Base-by-base conservation (phyloP, 2,329 filamentous ascomycete genomes). In the Xylaria multiplex region DNA sequence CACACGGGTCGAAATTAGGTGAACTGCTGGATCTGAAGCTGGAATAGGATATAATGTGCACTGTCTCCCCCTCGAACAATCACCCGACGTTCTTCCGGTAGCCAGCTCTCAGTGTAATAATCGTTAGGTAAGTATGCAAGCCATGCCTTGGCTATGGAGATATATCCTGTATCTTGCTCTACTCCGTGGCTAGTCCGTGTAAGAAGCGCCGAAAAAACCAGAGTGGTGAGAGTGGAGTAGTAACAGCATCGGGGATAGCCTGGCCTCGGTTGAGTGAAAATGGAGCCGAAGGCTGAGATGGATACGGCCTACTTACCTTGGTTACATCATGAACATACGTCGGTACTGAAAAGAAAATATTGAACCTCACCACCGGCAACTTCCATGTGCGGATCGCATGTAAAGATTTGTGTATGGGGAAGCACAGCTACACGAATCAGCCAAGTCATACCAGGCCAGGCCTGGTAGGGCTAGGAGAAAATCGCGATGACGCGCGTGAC, bases 301-400 rank as follows among this genome's bases (percentile, higher is more conserved):
- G 32, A 24, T 32, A 62, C 30, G 52, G 50, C 48, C 24, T 45
- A 56, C 24, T 16, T 45, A n/a, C 14, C 9, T 24, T n/a, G 19
- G 22, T 49, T 59, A 59, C 56, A 59, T 59, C 45, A 59, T 60
- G 27, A 14, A 32, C 13, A 40, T 40, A 40, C 9, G 4, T 40
- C 11, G 13, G 37, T 14, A 40, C 9, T 13, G 9, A 40, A 40
- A 14, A 40, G 14, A 40, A 40, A 40, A 40, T 8, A 37, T 37
- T 14, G 37, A 40, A 40, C 37, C 13, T 40, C 37, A 14, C 37
- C 13, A 40, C 13, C 13, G 9, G 27, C 32, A 42, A 56, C 22
- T 42, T 40, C 35, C 19, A 52, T 57, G 64, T 50, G 64, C 59
- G 64, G 64, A 46, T 59, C 5, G 30, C 19, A 9, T 13, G 30